These are phyloP conservation scores for Ilyonectria mors-panacis DNA, from an alignment of 2,329 filamentous ascomycete species.

Conservation along the genomic window DNA sequence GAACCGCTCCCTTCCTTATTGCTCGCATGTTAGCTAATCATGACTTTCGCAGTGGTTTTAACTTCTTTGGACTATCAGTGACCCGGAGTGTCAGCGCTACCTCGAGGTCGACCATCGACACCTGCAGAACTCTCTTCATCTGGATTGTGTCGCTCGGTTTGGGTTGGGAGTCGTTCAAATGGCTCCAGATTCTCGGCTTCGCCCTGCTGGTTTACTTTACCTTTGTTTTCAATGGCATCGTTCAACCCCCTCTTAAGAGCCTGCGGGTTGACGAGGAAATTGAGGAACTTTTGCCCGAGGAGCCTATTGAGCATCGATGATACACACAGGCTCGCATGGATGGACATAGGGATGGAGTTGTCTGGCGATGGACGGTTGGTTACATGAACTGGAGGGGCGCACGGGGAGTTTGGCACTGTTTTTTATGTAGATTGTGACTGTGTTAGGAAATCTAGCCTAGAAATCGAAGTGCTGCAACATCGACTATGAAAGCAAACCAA, in stretches of 20 bases:
- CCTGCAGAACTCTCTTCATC: constrained; percentile 96
- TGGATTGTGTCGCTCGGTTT: constrained; percentile 95
- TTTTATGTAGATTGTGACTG: constrained; percentile 9
- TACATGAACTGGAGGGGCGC: constrained; percentile 20
- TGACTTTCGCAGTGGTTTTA: constrained; percentile 80
- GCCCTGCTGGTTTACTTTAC: constrained; percentile 94
- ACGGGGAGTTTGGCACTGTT: constrained; percentile 13
- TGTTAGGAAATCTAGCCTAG: constrained; percentile 14
- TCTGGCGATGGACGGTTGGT: background rate
- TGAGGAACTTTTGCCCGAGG: constrained; percentile 81
- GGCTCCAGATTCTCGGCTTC: constrained; percentile 93
- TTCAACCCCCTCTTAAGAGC: constrained; percentile 83
- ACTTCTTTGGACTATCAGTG: constrained; percentile 97
- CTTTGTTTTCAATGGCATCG: constrained; percentile 94
- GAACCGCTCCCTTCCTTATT: constrained; percentile 4
- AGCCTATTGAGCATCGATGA: constrained; percentile 81
- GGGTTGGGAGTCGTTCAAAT: constrained; percentile 98
- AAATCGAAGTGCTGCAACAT: constrained; percentile 10
- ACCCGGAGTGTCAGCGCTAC: constrained; percentile 93
- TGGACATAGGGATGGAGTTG: background rate
- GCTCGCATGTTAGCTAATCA: constrained; percentile 36
- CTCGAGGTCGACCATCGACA: constrained; percentile 95
- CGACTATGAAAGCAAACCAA: constrained; percentile 12
- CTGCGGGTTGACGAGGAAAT: constrained; percentile 71
- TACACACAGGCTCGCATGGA: background rate